A percentile compares a stretch with the other conserved stretches of the same genome.
These are phyloP conservation scores for Ophiostoma sp. DNA, from an alignment of 2,329 filamentous ascomycete genomes.

Conservation along the genomic window DNA sequence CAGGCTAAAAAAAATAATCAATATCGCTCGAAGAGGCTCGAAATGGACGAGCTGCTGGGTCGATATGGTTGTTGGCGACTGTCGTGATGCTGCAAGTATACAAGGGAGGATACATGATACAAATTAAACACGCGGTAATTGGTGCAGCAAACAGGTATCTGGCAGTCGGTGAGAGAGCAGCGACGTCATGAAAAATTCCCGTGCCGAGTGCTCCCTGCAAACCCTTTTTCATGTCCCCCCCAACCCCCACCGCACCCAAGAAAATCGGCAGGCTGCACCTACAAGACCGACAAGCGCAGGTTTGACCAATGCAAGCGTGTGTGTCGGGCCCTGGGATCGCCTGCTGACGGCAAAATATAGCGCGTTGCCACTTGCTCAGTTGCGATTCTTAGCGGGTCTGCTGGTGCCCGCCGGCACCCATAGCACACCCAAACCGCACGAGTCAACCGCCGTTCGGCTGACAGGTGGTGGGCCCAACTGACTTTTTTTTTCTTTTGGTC, in stretches of 20 bases:
- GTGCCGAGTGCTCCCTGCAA: not conserved
- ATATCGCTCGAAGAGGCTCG: not conserved
- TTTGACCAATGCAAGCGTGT: not conserved
- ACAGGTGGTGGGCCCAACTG: not conserved
- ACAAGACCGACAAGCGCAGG: not conserved
- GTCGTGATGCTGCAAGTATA: not conserved
- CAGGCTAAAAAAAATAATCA: not conserved
- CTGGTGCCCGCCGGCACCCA: not conserved
- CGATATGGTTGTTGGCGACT: not conserved
- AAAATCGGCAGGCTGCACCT: not conserved
- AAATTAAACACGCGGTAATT: not conserved
- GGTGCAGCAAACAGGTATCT: not conserved
- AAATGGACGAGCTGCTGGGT: not conserved
- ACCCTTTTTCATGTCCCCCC: not conserved
- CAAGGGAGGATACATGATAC: not conserved
- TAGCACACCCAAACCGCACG: not conserved
- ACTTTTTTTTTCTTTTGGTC: no score
- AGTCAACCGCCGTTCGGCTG: not conserved
- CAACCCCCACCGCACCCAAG: not conserved
- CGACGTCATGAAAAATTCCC: conserved; percentile 13
- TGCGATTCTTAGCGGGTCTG: not conserved
- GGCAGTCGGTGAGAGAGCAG: not conserved
- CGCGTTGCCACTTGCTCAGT: not conserved
- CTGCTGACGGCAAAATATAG: conserved; percentile 18
- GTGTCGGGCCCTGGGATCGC: not conserved